These are phyloP conservation scores for Thuidium tamariscinum DNA, from an alignment of 225 moss, liverwort and hornwort species.

Conservation along the genomic window DNA sequence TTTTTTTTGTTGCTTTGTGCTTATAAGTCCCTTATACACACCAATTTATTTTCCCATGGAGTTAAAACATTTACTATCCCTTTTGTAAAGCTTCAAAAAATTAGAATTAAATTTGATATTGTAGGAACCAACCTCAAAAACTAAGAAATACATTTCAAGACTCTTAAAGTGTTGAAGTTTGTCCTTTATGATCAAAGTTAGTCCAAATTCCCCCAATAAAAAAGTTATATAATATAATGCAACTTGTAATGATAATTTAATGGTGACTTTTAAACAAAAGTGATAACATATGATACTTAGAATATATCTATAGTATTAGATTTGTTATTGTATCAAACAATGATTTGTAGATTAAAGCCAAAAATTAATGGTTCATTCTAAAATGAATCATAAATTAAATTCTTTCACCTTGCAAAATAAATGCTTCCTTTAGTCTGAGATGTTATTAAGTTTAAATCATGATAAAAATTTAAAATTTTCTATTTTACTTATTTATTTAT, in stretches of 20 bases:
- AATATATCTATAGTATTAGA: not conserved
- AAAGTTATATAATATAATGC: not conserved
- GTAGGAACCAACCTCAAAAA: too few species aligned
- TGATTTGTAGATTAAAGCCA: too few species aligned
- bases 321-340: accelerated
- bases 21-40: accelerated
- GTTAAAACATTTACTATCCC: accelerated
- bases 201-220: not conserved
- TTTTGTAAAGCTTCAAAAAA: not conserved
- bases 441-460: not conserved
- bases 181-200: accelerated
- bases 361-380: not conserved
- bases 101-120: not conserved
- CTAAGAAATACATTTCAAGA: not conserved
- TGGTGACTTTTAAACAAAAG: not conserved
- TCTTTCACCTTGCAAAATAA: accelerated
- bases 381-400: not conserved
- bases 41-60: not conserved
- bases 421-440: accelerated
- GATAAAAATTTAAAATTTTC: not conserved
- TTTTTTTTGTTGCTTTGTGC: too few species aligned
- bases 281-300: not conserved
- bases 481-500: not conserved
- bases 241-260: not conserved
- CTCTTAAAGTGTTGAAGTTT: accelerated